These are phyloP conservation scores for Lasiodiplodia gonubiensis DNA, from an alignment of 2,329 filamentous ascomycete species.

Conservation along the genomic window DNA sequence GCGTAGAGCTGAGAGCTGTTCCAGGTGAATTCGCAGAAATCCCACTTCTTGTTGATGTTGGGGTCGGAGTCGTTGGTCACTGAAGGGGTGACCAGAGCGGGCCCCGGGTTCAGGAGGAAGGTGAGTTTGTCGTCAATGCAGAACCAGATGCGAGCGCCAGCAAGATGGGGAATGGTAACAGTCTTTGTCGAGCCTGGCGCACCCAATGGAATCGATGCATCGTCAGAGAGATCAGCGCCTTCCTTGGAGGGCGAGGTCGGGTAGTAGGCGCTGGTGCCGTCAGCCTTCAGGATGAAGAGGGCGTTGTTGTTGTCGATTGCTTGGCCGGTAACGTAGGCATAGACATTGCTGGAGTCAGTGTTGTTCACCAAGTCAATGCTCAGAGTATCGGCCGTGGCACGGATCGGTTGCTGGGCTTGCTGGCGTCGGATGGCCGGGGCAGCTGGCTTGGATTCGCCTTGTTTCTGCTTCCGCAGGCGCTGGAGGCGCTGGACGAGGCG, in stretches of 20 bases:
- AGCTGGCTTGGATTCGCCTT: neutral
- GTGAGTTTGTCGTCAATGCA: slow-evolving; percentile 64
- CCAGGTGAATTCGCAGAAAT: slow-evolving; percentile 56
- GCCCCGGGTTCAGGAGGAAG: slow-evolving; percentile 74
- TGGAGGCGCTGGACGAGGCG: slow-evolving; percentile 18
- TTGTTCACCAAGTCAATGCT: slow-evolving; percentile 70
- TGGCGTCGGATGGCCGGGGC: neutral
- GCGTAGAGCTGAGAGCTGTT: slow-evolving; percentile 56
- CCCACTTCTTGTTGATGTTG: slow-evolving; percentile 53
- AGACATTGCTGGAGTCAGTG: slow-evolving; percentile 65
- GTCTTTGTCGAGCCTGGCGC: slow-evolving; percentile 63
- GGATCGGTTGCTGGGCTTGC: slow-evolving; percentile 7
- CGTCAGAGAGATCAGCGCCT: slow-evolving; percentile 57
- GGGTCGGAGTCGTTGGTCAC: slow-evolving; percentile 66
- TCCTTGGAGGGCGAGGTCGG: slow-evolving; percentile 63
- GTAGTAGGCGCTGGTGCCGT: slow-evolving; percentile 70
- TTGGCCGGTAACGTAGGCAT: slow-evolving; percentile 73
- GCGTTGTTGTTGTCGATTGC: slow-evolving; percentile 65
- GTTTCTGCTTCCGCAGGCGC: slow-evolving; percentile 9
- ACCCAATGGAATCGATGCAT: slow-evolving; percentile 70
- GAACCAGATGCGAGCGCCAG: slow-evolving; percentile 76
- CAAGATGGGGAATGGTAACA: slow-evolving; percentile 71
- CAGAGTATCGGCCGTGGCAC: slow-evolving; percentile 50
- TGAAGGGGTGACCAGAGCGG: slow-evolving; percentile 75
- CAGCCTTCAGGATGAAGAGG: slow-evolving; percentile 67